These are phyloP conservation scores for Zasmidium angulare DNA, from an alignment of 2,329 filamentous ascomycete genomes.

Conservation along the genomic window DNA sequence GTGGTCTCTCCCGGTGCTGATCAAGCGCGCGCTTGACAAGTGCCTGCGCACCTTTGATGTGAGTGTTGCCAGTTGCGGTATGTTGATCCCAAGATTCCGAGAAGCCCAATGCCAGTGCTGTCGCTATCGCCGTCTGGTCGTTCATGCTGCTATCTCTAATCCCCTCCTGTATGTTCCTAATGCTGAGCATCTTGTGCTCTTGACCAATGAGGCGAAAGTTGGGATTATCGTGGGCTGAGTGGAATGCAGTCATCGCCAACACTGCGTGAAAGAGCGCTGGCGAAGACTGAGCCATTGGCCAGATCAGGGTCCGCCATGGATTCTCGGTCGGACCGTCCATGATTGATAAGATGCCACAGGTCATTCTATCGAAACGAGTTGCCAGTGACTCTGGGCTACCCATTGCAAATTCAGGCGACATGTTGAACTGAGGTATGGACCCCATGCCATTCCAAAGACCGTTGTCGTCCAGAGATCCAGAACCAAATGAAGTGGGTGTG, in stretches of 20 bases:
- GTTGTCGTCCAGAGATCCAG: not conserved
- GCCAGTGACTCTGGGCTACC: slow-evolving; percentile 60
- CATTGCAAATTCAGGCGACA: slow-evolving; percentile 30
- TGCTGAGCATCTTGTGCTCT: slow-evolving; percentile 67
- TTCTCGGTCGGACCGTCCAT: slow-evolving; percentile 70
- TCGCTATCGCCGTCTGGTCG: slow-evolving; percentile 65
- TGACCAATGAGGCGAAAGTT: slow-evolving; percentile 62
- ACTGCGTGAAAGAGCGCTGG: slow-evolving; percentile 68
- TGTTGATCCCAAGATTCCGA: slow-evolving; percentile 71
- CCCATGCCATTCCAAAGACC: slow-evolving; percentile 2
- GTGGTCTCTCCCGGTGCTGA: slow-evolving; percentile 44
- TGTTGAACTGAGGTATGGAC: slow-evolving; percentile 3
- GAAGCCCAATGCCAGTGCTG: slow-evolving; percentile 68
- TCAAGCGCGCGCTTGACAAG: slow-evolving; percentile 61
- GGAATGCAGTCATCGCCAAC: slow-evolving; percentile 68
- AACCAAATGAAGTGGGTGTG: slow-evolving; percentile 13
- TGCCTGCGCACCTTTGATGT: slow-evolving; percentile 66
- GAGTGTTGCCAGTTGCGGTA: slow-evolving; percentile 66
- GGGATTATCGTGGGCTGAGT: slow-evolving; percentile 60
- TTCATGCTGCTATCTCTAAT: slow-evolving; percentile 60
- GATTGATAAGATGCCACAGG: slow-evolving; percentile 69
- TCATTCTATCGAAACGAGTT: slow-evolving; percentile 63
- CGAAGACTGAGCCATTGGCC: slow-evolving; percentile 64
- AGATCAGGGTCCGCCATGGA: slow-evolving; percentile 69
- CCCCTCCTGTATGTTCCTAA: slow-evolving; percentile 58